Base-by-base conservation (phyloP, 768 basidiomycete species). In the Auricularia auricula-judae region DNA sequence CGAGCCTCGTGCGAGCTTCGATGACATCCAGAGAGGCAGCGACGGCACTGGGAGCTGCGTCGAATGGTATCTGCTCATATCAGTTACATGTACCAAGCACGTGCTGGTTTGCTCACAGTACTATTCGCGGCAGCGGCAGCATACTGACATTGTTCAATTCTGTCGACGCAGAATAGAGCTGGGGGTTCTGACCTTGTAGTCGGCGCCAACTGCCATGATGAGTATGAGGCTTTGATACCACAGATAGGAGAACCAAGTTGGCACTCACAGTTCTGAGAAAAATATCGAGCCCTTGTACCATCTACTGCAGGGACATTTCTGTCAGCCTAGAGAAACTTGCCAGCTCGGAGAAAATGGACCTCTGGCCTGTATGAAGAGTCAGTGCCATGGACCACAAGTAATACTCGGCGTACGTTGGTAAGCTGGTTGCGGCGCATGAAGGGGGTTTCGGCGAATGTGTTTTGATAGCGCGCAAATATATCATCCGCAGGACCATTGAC, bases 51-150 rank as follows among this genome's bases (percentile, higher is more conserved):
- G 88, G 83, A 0, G 87, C 85, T 39, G 75, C 66, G 43, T 80
- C 73, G 69, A 87, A 86, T 3, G 89, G 81, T 7, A 59, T 34
- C 34, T 51, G 3, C 43, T 11, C 10, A 18, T 44, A 44, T 44
- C 3, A 44, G 3, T 10, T 44, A 11, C 11, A 11, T 11, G 43
- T 18, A 10, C 11, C 43, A 44, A 44, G 18, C 43, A 44, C 43
- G 18, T 10, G 2, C 43, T 10, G 43, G 18, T 44, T 4, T 18
- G 5, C 47, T 16, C 4, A 88, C 80, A 0, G 90, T 91, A 66
- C 88, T 85, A 34, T 77, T 86, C 18, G 88, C 83, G 29, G 87
- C 88, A 3, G 88, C 90, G 44, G 91, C 85, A 71, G 91, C 91
- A 89, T 91, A 64, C 11, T 3, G 35, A 43, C 60, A 16, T 1